A percentile compares a stretch with the other conserved stretches of the same genome.
These are phyloP conservation scores for Arctium lappa DNA, from an alignment of 129 eudicot genomes.

Conservation along the genomic window DNA sequence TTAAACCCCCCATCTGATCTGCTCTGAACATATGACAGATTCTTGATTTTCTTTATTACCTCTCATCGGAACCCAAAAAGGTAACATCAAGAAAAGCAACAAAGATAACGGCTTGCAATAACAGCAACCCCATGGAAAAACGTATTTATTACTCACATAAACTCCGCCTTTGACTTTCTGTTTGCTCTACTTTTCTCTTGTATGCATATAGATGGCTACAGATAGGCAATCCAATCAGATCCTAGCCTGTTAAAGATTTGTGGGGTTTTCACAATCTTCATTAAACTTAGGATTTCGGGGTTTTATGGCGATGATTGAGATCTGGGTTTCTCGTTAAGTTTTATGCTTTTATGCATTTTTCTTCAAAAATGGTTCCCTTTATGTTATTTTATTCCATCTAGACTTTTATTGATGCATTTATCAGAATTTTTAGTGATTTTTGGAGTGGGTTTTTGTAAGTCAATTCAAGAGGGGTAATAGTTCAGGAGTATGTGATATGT, in stretches of 20 bases:
- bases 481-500: not conserved
- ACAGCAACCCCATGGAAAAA: conserved; percentile 7
- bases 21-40: conserved; percentile 21
- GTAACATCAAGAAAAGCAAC: conserved; percentile 28
- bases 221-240: conserved; percentile 24
- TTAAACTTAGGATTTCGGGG: conserved; percentile 20
- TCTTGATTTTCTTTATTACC: conserved; percentile 17
- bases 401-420: conserved; percentile 8
- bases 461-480: not conserved
- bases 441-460: conserved; percentile 4
- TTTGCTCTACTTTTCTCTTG: conserved; percentile 18
- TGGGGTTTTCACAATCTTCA: conserved; percentile 13
- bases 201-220: not conserved
- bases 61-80: conserved; percentile 32
- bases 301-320: conserved; percentile 29
- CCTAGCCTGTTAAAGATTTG: conserved; percentile 5
- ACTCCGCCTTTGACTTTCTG: conserved; percentile 24
- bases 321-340: conserved; percentile 31
- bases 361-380: conserved; percentile 4
- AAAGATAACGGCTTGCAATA: conserved; percentile 21
- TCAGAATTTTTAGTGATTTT: not conserved
- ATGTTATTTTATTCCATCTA: not conserved
- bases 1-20: conserved; percentile 15
- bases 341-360: conserved; percentile 10
- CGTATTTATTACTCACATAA: conserved; percentile 20